Evolutionary conservation across 2,329 filamentous ascomycete species (phyloP), one percentile per base, ranked within the genome.

Genomic region (Trichocomaceae sp.): DNA sequence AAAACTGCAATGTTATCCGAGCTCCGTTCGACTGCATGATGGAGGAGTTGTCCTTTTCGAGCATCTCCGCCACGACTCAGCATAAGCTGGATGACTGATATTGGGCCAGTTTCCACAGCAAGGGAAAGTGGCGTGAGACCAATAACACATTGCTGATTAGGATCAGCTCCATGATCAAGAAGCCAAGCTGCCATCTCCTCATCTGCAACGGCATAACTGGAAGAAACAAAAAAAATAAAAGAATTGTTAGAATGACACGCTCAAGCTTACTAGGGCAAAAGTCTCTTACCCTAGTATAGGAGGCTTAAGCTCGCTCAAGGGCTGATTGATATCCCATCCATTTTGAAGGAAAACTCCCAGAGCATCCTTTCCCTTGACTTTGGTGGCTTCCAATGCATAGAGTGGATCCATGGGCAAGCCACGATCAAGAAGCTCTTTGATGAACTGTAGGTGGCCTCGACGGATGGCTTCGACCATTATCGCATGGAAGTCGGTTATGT

Each of bases 161-260:
- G 62, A 56, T 66, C 58, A 13, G 65, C 64, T 52, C 60, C 58
- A 53, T 64, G 58, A 48, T 67, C 56, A 49, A 67, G 62, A 13
- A 67, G 60, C 64, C 58, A 66, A 52, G 47, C 23, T 41, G 42
- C 47, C 52, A 66, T 65, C 20, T 65, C 61, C 46, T 61, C 47
- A 52, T 66, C 59, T 46, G 31, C 22, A 45, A 63, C 29, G 7
- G 58, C 57, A 56, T 60, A 55, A 7, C 59, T 66, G 41, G n/a
- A n/a, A n/a, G n/a, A n/a, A n/a, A n/a, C n/a, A n/a, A n/a, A n/a
- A n/a, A n/a, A n/a, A n/a, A n/a, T n/a, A n/a, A n/a, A 41, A 47
- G 49, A 17, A 51, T 56, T 26, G 42, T 47, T 51, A 50, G 29
- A 29, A 48, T 45, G n/a, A 10, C 15, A 56, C 50, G 33, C 26